Percentiles rank a stretch among this genome's conserved stretches.
These are phyloP conservation scores for Plasmodium ovale DNA, from an alignment of 169 alveolate species.

Conservation along the genomic window DNA sequence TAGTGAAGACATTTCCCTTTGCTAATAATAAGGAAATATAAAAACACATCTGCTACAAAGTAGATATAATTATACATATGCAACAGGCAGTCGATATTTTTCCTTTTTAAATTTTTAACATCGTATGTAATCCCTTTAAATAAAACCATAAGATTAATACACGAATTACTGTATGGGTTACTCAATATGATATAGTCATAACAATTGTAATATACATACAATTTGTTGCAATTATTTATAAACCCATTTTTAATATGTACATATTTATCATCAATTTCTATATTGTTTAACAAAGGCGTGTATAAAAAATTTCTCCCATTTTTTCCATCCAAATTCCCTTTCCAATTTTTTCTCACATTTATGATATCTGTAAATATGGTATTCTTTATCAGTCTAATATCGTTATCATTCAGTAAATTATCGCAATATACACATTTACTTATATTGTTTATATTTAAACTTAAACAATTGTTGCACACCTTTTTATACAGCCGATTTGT, in stretches of 20 bases:
- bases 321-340: constrained; percentile 32
- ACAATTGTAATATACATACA: constrained; percentile 62
- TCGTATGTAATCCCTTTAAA: constrained; percentile 75
- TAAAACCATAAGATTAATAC: constrained; percentile 60
- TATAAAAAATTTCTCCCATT: background rate
- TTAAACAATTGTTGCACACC: constrained; percentile 66
- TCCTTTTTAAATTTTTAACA: constrained; percentile 71
- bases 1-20: constrained; percentile 69
- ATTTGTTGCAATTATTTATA: constrained; percentile 38
- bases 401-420: constrained; percentile 37
- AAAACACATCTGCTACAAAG: constrained; percentile 37
- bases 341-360: constrained; percentile 63
- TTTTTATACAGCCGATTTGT: constrained; percentile 71
- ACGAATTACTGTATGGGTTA: constrained; percentile 70
- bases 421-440: constrained; percentile 65
- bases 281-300: constrained; percentile 39
- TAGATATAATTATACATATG: constrained; percentile 72
- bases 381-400: constrained; percentile 69
- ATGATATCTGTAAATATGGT: constrained; percentile 70
- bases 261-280: constrained; percentile 69
- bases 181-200: constrained; percentile 69
- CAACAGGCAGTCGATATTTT: constrained; percentile 40
- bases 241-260: constrained; percentile 46
- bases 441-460: constrained; percentile 61
- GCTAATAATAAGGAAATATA: constrained; percentile 66